phyloP scores from a whole-genome alignment of 371 early-diverging fungal genomes.

The Mortierella sp. region DNA sequence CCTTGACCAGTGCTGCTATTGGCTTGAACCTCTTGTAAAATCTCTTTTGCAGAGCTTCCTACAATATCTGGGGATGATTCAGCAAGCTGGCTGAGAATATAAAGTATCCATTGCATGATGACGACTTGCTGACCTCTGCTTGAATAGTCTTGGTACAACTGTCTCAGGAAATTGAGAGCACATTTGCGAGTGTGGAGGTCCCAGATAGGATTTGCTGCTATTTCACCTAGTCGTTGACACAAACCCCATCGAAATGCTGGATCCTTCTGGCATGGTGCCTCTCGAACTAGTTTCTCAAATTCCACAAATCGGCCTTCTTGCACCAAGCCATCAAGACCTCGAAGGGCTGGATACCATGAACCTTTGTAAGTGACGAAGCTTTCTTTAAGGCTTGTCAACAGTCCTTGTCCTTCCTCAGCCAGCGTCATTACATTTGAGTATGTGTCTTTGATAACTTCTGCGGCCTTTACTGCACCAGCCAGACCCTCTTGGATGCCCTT shows the following conservation, averaged over 20 bases:
- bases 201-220: background rate
- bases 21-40: background rate
- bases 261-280: background rate
- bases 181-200: background rate
- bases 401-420: background rate
- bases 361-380: background rate
- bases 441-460: background rate
- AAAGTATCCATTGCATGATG: background rate
- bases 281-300: background rate
- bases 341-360: background rate
- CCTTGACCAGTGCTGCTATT: background rate
- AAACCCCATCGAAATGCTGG: constrained; percentile 1
- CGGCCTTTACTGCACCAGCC: background rate
- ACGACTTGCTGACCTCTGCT: background rate
- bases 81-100: background rate
- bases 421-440: background rate
- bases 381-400: background rate
- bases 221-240: background rate
- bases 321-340: background rate
- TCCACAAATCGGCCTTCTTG: background rate
- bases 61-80: background rate
- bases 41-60: background rate
- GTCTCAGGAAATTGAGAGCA: background rate
- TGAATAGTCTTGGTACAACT: background rate
- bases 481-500: background rate